Percentiles rank a stretch among this genome's conserved stretches.
These are phyloP conservation scores for Heliamphora pulchella DNA, from an alignment of 179 eudicot genomes.

Conservation along the genomic window DNA sequence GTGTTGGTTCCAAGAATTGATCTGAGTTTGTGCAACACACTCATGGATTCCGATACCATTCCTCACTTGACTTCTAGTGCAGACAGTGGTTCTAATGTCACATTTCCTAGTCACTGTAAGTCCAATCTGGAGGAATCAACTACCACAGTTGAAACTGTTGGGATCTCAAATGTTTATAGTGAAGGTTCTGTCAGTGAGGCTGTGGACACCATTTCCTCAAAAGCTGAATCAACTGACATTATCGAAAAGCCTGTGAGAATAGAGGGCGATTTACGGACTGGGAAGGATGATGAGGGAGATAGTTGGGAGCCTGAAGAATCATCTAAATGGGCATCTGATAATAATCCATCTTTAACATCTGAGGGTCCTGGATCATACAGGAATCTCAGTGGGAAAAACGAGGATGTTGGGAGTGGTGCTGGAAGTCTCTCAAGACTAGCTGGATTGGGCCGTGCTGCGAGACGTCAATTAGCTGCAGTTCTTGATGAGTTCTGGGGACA, in stretches of 20 bases:
- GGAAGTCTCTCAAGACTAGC: conserved; percentile 86
- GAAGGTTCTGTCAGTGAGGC: conserved; percentile 28
- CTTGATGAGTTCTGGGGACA: conserved; percentile 99
- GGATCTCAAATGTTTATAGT: conserved; percentile 19
- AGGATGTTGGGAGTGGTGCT: conserved; percentile 65
- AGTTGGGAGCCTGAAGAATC: conserved; percentile 55
- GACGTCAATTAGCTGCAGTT: conserved; percentile 68
- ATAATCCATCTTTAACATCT: conserved; percentile 29
- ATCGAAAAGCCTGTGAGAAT: conserved; percentile 38
- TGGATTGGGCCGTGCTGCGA: conserved; percentile 75
- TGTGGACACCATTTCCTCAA: conserved; percentile 19
- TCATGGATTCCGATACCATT: conserved; percentile 38
- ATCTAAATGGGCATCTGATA: conserved; percentile 32
- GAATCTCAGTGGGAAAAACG: conserved; percentile 65
- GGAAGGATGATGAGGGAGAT: conserved; percentile 47
- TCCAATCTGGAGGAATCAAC: conserved; percentile 27
- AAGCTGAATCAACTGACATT: conserved; percentile 29
- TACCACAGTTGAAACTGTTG: conserved; percentile 20
- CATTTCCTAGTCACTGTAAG: conserved; percentile 22
- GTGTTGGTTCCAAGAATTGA: conserved; percentile 30
- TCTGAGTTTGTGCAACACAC: conserved; percentile 45
- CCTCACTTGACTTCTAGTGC: conserved; percentile 30
- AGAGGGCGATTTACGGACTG: conserved; percentile 38
- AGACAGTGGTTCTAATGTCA: conserved; percentile 27
- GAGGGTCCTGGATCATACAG: conserved; percentile 75